Evolutionary conservation across 1,284 basidiomycete species (phyloP), one percentile per base, ranked within the genome.

Genomic region (Volvariella surrecta): DNA sequence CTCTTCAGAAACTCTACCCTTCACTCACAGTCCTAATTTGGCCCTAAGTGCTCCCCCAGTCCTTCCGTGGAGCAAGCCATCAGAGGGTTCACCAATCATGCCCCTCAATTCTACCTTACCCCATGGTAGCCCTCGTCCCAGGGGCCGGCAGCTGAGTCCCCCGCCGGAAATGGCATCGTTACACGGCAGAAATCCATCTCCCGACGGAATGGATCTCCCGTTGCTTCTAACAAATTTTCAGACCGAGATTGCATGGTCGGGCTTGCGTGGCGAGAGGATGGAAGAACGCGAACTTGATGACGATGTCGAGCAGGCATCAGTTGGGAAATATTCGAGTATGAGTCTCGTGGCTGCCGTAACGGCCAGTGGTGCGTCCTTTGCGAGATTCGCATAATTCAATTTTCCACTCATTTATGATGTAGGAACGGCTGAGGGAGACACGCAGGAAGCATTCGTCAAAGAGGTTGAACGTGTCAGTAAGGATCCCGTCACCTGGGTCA

Each of bases 261-360:
- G 45, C 44, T 40, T 42, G 45, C 39, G 50, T 19, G 47, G 51
- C 32, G 50, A 54, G 18, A 53, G 54, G 31, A 51, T 57, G 19
- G 56, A 66, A 15, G 59, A 59, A 21, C 51, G 51, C 37, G 55
- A 52, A 18, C 13, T 16, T 35, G 54, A 58, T 38, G 53, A 52
- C n/a, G 68, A 73, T 39, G 59, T 67, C 13, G 64, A 61, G 38
- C 90, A 95, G 58, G 89, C 88, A 10, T 82, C 88, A 1, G 76
- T 94, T 13, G 94, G 93, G 2, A 76, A 92, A 46, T 72, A 95
- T 43, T 89, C 90, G 4, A 92, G 91, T 48, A 91, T 97, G 84
- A 93, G 89, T 57, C 66, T 98, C 45, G 89, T 97, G 63, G 90
- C 89, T 28, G 86, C 89, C 4, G 81, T 92, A 22, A 76, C 82